Percentiles rank a stretch among this genome's conserved stretches.
These are phyloP conservation scores for Globisporangium recalcitrans DNA, from an alignment of 352 stramenopile genomes.

Conservation along the genomic window DNA sequence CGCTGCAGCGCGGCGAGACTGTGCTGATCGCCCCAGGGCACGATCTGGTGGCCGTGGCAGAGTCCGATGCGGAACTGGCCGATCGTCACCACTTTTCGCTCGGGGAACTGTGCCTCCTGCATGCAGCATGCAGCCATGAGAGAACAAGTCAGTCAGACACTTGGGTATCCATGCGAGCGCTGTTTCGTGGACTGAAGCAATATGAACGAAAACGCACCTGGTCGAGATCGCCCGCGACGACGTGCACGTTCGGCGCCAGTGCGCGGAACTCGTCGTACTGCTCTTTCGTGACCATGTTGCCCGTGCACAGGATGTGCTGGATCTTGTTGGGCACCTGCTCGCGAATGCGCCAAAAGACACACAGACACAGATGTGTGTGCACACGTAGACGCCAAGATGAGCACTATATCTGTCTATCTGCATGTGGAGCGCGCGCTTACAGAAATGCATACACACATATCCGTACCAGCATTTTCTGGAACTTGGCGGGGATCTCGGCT, in stretches of 20 bases:
- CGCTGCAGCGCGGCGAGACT: conserved; percentile 87
- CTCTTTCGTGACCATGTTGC: conserved; percentile 94
- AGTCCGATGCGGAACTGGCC: conserved; percentile 96
- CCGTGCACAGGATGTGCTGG: conserved; percentile 97
- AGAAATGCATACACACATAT: background rate
- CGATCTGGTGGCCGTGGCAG: conserved; percentile 96
- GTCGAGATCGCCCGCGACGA: conserved; percentile 95
- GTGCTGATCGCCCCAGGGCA: conserved; percentile 88
- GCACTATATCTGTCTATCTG: background rate
- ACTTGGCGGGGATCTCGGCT: conserved; percentile 94
- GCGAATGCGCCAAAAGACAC: conserved; percentile 12
- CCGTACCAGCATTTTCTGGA: conserved; percentile 89
- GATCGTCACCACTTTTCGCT: conserved; percentile 94
- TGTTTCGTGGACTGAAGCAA: background rate
- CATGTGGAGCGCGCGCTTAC: no score
- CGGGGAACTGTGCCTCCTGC: conserved; percentile 84
- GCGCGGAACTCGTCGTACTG: conserved; percentile 93
- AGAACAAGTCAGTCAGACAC: background rate
- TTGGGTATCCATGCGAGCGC: background rate
- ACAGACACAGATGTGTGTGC: background rate
- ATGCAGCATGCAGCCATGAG: background rate
- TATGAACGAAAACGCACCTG: conserved; percentile 33
- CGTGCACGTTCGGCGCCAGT: conserved; percentile 96
- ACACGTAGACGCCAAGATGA: background rate
- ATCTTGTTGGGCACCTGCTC: conserved; percentile 96